Evolutionary conservation across 1,284 basidiomycete genomes (phyloP), one percentile per base, ranked within the genome.

Genomic region (Gymnopus androsaceus): DNA sequence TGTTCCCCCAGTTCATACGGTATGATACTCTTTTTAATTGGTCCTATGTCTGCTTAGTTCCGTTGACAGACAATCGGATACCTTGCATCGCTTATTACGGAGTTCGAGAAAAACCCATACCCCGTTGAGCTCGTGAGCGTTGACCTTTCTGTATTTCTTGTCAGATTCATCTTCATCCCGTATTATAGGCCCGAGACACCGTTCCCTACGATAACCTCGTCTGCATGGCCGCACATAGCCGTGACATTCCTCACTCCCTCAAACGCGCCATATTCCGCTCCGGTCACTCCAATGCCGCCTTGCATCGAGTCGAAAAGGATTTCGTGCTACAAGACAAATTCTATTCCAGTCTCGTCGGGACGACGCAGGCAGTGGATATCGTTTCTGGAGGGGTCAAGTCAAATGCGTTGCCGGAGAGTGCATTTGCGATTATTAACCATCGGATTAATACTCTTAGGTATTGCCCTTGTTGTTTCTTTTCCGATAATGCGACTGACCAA

Each of bases 341-440:
- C 3, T 66, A 73, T 51, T 71, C 72, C 42, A 77, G 76, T 56
- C 63, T 82, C 21, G 70, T 86, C 15, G 74, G 78, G 30, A 92
- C 87, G 2, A 84, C 84, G 0, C 83, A 85, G 64, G 84, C 90
- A 1, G 76, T 85, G 36, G 87, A 88, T 63, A 67, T 90, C 6
- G 77, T 90, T 38, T 65, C 73, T 6, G 88, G 87, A 2, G 88
- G 88, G 15, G 82, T 88, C 40, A 90, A 90, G 70, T 55, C 59
- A 7, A 67, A 67, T 49, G 63, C 66, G 1, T 53, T 66, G 5
- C 66, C 66, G 2, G 66, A 66, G 47, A 54, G 61, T 19, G 66
- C 64, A 1, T 63, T 54, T 54, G 66, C 62, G 4, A 55, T 66
- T 23, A 50, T 67, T 11, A 67, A 67, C 38, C 66, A 66, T 50